Evolutionary conservation across 1,139 yeast species (phyloP).

Genomic region (Casaregolazyma lundiana): DNA sequence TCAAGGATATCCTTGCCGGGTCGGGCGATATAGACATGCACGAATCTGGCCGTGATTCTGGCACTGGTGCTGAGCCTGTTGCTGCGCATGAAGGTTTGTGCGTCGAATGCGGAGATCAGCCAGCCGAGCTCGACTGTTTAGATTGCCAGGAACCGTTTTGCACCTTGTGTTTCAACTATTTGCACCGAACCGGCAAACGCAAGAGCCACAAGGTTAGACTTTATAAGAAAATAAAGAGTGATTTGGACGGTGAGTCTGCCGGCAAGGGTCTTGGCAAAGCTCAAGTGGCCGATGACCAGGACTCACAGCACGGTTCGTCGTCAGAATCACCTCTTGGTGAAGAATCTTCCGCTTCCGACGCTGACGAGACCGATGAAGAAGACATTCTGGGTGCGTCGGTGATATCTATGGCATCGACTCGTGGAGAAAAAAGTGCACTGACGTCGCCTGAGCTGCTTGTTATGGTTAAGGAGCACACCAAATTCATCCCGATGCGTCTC

Average conservation of each 20-base stretch:
- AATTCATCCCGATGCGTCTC: constrained; percentile 61
- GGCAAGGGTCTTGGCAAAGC: not conserved
- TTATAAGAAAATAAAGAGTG: constrained; percentile 26
- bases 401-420: constrained; percentile 23
- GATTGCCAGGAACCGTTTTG: constrained; percentile 64
- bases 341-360: constrained; percentile 15
- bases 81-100: constrained; percentile 37
- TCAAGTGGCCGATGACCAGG: constrained; percentile 13
- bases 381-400: constrained; percentile 17
- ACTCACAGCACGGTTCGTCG: constrained; percentile 14
- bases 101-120: constrained; percentile 68
- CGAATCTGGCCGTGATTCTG: not conserved
- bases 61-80: constrained; percentile 7
- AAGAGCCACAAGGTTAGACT: constrained; percentile 30
- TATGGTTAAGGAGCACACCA: constrained; percentile 43
- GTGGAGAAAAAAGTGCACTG: constrained; percentile 24
- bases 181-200: constrained; percentile 60
- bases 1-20: constrained; percentile 27
- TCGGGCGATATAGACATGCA: constrained; percentile 17
- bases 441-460: constrained; percentile 25
- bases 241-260: not conserved
- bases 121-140: constrained; percentile 51
- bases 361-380: constrained; percentile 21
- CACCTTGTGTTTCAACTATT: constrained; percentile 57
- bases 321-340: constrained; percentile 11